Evolutionary conservation across 179 eudicot genomes (phyloP).

Genomic region (Silene vulgaris): DNA sequence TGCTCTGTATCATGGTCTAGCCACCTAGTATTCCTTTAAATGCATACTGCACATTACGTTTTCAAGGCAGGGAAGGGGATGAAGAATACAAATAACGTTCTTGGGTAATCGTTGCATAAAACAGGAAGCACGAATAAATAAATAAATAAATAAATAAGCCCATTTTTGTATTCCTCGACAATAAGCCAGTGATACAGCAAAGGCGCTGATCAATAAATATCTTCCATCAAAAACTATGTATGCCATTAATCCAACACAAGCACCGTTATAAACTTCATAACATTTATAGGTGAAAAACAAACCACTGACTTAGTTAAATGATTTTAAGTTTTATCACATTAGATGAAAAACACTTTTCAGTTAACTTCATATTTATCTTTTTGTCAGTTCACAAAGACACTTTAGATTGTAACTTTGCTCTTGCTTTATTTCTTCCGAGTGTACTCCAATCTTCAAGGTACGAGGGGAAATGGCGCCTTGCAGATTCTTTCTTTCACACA

Average conservation of each 20-base stretch:
- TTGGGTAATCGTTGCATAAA: background rate
- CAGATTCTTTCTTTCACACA: background rate
- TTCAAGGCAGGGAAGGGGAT: background rate
- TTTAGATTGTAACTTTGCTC: background rate
- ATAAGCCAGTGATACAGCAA: background rate
- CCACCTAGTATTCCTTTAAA: background rate
- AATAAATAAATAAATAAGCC: too few species aligned
- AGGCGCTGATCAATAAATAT: conserved; percentile 13
- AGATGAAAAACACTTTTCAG: background rate
- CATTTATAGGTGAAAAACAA: background rate
- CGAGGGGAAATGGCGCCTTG: background rate
- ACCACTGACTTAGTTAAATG: background rate
- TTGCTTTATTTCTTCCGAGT: conserved; percentile 4
- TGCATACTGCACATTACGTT: conserved; percentile 5
- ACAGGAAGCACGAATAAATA: background rate
- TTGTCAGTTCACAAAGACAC: background rate
- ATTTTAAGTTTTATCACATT: background rate
- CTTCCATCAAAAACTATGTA: background rate
- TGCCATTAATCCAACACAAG: conserved; percentile 4
- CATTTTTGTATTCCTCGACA: background rate
- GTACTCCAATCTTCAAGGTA: background rate
- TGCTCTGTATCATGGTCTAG: background rate
- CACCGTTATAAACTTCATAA: conserved; percentile 5
- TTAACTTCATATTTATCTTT: background rate
- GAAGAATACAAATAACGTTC: background rate